These are phyloP conservation scores for Botrytis fragariae DNA, from an alignment of 2,329 filamentous ascomycete genomes.

Conservation along the genomic window DNA sequence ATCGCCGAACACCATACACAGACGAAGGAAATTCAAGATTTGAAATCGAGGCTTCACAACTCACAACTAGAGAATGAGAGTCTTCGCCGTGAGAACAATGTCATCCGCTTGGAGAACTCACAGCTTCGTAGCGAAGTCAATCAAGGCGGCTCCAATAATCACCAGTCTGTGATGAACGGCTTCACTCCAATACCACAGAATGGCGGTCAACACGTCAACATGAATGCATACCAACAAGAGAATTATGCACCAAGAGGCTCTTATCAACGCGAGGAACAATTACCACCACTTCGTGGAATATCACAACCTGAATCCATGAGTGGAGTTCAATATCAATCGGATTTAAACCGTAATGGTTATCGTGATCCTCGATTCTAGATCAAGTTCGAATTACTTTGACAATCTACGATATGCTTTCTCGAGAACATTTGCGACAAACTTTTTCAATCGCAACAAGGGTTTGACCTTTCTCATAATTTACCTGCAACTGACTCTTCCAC, in stretches of 20 bases:
- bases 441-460: neutral
- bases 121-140: constrained; percentile 35
- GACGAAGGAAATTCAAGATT: constrained; percentile 39
- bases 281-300: constrained; percentile 37
- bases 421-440: neutral
- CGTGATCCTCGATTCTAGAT: constrained; percentile 18
- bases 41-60: constrained; percentile 36
- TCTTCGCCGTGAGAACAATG: constrained; percentile 46
- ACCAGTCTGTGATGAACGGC: constrained; percentile 22
- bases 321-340: constrained; percentile 55
- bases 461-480: neutral
- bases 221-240: constrained; percentile 15
- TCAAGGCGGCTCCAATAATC: constrained; percentile 39
- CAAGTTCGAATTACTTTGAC: neutral
- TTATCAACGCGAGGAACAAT: constrained; percentile 29
- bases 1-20: constrained; percentile 61
- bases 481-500: neutral
- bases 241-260: constrained; percentile 8
- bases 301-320: constrained; percentile 59
- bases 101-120: constrained; percentile 34
- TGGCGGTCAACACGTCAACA: constrained; percentile 19
- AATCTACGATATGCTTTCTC: neutral
- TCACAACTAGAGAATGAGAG: constrained; percentile 44
- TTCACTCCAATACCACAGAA: constrained; percentile 21
- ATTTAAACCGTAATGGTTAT: constrained; percentile 13